Evolutionary conservation across 257 asterid species (phyloP).

Genomic region (Nicotiana tabacum): DNA sequence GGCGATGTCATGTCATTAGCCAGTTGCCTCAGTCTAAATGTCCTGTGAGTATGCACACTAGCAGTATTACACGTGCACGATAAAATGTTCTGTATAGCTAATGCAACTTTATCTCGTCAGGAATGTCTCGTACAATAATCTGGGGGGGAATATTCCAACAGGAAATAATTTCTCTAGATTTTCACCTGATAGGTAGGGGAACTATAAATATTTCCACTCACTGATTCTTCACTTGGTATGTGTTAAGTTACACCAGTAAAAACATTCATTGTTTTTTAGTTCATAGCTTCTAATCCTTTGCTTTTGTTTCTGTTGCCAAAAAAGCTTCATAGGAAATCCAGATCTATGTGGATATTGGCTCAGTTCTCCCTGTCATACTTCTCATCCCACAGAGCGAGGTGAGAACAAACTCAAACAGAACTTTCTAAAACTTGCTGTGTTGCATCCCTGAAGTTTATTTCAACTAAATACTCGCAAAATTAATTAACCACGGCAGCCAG

Average conservation of each 20-base stretch:
- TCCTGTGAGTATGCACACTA: constrained; percentile 51
- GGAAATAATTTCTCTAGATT: constrained; percentile 90
- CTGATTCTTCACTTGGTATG: not conserved
- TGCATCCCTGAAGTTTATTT: not conserved
- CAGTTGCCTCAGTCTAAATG: constrained; percentile 62
- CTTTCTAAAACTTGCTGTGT: not conserved
- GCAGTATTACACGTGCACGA: not conserved
- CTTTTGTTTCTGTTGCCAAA: not conserved
- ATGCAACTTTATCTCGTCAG: constrained; percentile 29
- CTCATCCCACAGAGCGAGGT: constrained; percentile 67
- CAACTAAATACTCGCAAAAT: not conserved
- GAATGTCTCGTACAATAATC: constrained; percentile 80
- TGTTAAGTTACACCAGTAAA: not conserved
- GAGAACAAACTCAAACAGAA: not conserved
- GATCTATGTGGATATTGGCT: constrained; percentile 86
- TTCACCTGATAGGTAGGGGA: constrained; percentile 59
- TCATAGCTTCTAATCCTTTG: not conserved
- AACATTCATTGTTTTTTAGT: not conserved
- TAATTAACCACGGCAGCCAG: not conserved
- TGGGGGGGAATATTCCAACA: constrained; percentile 71
- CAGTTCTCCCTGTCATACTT: constrained; percentile 50
- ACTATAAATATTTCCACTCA: not conserved
- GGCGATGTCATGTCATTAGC: constrained; percentile 72
- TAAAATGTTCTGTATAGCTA: not conserved
- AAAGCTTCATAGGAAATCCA: constrained; percentile 60